phyloP scores from a whole-genome alignment of 345 rosid species.

The Nasturtium officinale region DNA sequence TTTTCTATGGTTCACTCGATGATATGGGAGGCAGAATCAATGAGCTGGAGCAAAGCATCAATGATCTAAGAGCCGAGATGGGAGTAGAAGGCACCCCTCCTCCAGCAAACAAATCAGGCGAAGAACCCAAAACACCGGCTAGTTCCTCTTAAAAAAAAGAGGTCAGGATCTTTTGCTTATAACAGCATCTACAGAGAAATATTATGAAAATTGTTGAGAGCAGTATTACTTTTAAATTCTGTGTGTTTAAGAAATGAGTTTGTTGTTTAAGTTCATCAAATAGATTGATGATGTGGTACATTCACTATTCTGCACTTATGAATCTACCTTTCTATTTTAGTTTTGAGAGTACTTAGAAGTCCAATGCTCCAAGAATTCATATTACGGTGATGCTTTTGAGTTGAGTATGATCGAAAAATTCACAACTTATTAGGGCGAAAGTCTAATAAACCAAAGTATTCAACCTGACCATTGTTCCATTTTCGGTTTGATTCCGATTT shows the following conservation, averaged over 20 bases:
- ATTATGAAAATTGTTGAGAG: constrained; percentile 13
- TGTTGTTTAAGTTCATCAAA: constrained; percentile 32
- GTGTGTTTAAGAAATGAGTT: constrained; percentile 25
- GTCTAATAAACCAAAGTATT: background rate
- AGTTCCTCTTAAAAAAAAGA: constrained; percentile 42
- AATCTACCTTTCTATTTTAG: background rate
- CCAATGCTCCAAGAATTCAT: background rate
- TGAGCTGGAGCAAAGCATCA: constrained; percentile 84
- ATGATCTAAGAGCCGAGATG: constrained; percentile 77
- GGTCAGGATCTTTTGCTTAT: constrained; percentile 23
- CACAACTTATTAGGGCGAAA: background rate
- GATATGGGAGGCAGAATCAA: constrained; percentile 85
- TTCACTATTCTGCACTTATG: constrained; percentile 12
- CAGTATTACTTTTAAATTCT: constrained; percentile 3
- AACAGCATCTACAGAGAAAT: constrained; percentile 3
- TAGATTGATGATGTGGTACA: constrained; percentile 35
- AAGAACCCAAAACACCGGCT: constrained; percentile 54
- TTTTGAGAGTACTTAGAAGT: background rate
- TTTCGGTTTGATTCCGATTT: background rate
- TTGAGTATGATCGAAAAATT: background rate
- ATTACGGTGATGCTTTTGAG: background rate
- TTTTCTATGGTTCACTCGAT: constrained; percentile 60
- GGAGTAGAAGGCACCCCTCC: constrained; percentile 78
- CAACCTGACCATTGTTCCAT: background rate
- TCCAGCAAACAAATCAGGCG: constrained; percentile 54